Conservation (phyloP, 2,329 filamentous ascomycete species). For the Botrytis galanthina region DNA sequence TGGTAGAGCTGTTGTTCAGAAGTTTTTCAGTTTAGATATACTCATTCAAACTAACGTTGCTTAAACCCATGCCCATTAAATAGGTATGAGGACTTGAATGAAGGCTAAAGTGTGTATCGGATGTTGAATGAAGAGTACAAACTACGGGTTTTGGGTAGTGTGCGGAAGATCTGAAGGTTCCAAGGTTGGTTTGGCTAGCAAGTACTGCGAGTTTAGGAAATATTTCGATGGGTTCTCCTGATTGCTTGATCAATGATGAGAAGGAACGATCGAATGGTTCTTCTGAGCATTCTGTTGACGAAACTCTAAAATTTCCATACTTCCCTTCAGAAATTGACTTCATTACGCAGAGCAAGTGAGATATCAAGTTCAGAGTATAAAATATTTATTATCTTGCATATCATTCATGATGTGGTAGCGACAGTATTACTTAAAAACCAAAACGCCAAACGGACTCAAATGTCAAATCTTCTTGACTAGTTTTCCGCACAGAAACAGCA, state of each 20-base stretch:
- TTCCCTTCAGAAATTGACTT: neutral
- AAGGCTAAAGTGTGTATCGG: too few relatives aligned
- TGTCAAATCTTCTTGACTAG: neutral
- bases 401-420: neutral
- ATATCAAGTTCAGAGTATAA: neutral
- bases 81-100: neutral
- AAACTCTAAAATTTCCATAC: too few relatives aligned
- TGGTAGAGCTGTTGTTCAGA: neutral
- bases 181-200: too few relatives aligned
- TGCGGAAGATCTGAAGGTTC: neutral
- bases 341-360: neutral
- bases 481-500: neutral
- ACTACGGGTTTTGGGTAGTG: neutral
- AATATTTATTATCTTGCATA: neutral
- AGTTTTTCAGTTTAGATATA: neutral
- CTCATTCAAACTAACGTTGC: neutral
- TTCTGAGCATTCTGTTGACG: neutral
- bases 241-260: neutral
- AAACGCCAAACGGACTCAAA: neutral
- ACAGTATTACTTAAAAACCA: neutral
- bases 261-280: neutral
- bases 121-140: neutral
- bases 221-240: neutral
- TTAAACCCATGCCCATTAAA: neutral
- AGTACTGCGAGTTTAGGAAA: neutral